These are phyloP conservation scores for Chrysosporium queenslandicum DNA, from an alignment of 2,329 filamentous ascomycete genomes.

Conservation along the genomic window DNA sequence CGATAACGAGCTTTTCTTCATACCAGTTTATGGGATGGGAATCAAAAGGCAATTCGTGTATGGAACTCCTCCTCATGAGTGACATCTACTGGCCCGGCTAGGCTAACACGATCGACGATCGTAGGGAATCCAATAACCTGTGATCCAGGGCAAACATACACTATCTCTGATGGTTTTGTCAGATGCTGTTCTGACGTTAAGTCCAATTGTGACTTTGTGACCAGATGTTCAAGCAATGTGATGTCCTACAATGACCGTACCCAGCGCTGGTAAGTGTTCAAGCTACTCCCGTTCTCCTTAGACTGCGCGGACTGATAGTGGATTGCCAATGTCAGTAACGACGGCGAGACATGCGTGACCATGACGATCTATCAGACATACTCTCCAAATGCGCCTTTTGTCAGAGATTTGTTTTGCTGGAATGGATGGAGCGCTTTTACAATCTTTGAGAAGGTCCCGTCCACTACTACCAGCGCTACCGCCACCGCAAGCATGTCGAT, in stretches of 20 bases:
- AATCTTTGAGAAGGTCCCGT: constrained; percentile 2
- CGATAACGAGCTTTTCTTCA: constrained; percentile 2
- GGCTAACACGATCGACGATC: too few relatives aligned
- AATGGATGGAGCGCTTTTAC: constrained; percentile 7
- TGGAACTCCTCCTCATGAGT: background rate
- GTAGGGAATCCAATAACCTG: constrained; percentile 9
- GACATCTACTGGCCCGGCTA: background rate
- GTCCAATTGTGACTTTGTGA: constrained; percentile 1
- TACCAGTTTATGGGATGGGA: constrained; percentile 9
- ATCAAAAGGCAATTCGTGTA: constrained; percentile 7
- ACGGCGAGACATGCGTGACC: constrained; percentile 4
- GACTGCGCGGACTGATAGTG: too few relatives aligned
- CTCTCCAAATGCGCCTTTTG: background rate
- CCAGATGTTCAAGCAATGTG: constrained; percentile 7
- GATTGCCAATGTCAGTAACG: background rate
- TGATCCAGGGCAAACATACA: constrained; percentile 6
- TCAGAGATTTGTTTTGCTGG: constrained; percentile 8
- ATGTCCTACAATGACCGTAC: background rate
- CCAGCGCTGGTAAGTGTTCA: background rate
- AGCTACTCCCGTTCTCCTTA: too few relatives aligned
- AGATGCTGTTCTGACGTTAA: constrained; percentile 3
- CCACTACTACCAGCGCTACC: background rate
- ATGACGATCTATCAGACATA: constrained; percentile 7
- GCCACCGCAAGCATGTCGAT: too few relatives aligned
- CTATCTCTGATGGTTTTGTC: constrained; percentile 5